A percentile compares a stretch with the other conserved stretches of the same genome.
These are phyloP conservation scores for Myochromella boudieri DNA, from an alignment of 768 basidiomycete genomes.

Conservation along the genomic window DNA sequence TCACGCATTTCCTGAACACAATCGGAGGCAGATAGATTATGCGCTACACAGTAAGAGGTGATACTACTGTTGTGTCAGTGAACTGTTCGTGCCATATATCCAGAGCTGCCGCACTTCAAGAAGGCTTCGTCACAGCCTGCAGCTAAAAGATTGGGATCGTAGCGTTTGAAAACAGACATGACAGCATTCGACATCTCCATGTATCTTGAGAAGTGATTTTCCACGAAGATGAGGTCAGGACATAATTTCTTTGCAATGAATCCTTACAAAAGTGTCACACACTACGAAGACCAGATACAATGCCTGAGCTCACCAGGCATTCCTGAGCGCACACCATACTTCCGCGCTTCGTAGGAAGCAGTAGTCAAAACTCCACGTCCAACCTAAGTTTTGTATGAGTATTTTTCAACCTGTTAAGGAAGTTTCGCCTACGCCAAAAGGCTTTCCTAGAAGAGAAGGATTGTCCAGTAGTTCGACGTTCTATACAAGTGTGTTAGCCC, in stretches of 20 bases:
- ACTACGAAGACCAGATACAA: background rate
- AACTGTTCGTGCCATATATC: background rate
- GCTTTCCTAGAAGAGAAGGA: slow-evolving; percentile 63
- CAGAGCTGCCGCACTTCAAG: slow-evolving; percentile 62
- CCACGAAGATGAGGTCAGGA: slow-evolving; percentile 78
- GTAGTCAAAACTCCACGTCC: slow-evolving; percentile 85
- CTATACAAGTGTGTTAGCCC: slow-evolving; percentile 19
- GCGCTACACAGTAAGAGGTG: slow-evolving; percentile 75
- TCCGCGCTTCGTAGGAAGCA: slow-evolving; percentile 90
- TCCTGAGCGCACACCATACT: slow-evolving; percentile 88
- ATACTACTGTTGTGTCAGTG: slow-evolving; percentile 48
- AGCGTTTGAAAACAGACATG: slow-evolving; percentile 66
- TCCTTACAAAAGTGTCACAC: slow-evolving; percentile 38
- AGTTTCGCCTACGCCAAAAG: slow-evolving; percentile 59
- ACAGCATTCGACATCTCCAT: slow-evolving; percentile 70
- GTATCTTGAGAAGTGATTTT: slow-evolving; percentile 59
- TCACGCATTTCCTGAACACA: slow-evolving; percentile 80
- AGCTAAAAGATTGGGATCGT: slow-evolving; percentile 72
- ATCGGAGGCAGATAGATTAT: slow-evolving; percentile 61
- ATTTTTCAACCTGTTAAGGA: slow-evolving; percentile 10
- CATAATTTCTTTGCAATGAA: slow-evolving; percentile 95
- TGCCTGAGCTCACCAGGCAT: slow-evolving; percentile 71
- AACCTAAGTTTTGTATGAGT: slow-evolving; percentile 47
- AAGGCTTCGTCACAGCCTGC: slow-evolving; percentile 92
- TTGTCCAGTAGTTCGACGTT: slow-evolving; percentile 73